Percentiles rank a stretch among this genome's conserved stretches.
Evolutionary conservation across 345 rosid species (phyloP).

Genomic region (Syzygium oleosum): DNA sequence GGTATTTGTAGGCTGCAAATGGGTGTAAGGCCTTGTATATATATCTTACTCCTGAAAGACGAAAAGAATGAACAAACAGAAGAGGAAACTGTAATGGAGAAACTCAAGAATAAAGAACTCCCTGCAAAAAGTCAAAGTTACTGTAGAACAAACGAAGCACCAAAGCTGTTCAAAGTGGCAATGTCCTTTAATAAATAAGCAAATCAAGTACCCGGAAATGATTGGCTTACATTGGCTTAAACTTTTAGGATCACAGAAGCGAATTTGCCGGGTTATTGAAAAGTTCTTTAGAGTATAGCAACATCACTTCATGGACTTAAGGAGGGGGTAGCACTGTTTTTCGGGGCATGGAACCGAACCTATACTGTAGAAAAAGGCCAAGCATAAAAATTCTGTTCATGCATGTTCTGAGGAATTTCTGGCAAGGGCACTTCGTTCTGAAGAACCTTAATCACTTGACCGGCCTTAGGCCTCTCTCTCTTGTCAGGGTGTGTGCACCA

Average conservation of each 20-base stretch:
- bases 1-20: neutral
- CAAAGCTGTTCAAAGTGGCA: neutral
- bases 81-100: neutral
- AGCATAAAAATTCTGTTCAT: neutral
- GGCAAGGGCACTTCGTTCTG: conserved; percentile 7
- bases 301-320: neutral
- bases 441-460: conserved; percentile 11
- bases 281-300: neutral
- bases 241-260: neutral
- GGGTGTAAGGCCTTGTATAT: neutral
- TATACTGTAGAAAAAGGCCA: neutral
- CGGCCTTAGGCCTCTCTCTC: conserved; percentile 8
- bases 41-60: neutral
- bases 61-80: neutral
- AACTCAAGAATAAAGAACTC: neutral
- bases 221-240: neutral
- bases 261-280: neutral
- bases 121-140: neutral
- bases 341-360: neutral
- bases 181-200: neutral
- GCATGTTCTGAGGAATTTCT: neutral
- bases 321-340: neutral
- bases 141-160: neutral
- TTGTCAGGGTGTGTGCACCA: conserved; percentile 10
- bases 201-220: neutral